phyloP scores from a whole-genome alignment of 805 yeast species.

The Wickerhamiella occidentalis region DNA sequence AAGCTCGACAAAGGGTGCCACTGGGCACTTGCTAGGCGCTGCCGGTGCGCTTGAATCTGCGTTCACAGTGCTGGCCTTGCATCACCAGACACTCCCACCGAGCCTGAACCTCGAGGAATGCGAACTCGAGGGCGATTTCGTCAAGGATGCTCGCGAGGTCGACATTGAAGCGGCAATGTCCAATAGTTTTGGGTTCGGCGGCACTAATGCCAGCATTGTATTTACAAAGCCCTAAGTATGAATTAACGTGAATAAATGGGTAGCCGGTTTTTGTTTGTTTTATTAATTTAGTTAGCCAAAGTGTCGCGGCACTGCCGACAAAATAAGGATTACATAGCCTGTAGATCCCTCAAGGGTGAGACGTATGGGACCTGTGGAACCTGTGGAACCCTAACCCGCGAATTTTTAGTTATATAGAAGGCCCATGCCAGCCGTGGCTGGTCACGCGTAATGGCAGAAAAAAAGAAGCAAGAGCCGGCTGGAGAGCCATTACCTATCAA shows the following conservation, averaged over 20 bases:
- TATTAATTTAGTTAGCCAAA: too few relatives aligned
- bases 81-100: conserved; percentile 54
- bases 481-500: conserved; percentile 17
- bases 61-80: conserved; percentile 58
- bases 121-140: conserved; percentile 44
- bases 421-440: background rate
- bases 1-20: conserved; percentile 73
- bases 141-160: conserved; percentile 36
- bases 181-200: conserved; percentile 97
- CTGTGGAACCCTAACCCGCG: background rate
- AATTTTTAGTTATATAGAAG: background rate
- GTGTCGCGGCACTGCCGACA: too few relatives aligned
- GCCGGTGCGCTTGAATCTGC: conserved; percentile 92
- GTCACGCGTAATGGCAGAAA: conserved; percentile 4
- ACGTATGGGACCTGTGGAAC: too few relatives aligned
- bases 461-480: conserved; percentile 8
- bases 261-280: too few relatives aligned
- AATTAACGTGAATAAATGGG: too few relatives aligned
- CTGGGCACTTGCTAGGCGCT: conserved; percentile 91
- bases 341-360: background rate
- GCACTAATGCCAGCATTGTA: conserved; percentile 68
- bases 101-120: conserved; percentile 55
- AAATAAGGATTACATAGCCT: background rate
- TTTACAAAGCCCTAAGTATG: conserved; percentile 18
- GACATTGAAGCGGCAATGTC: conserved; percentile 51